Conservation (phyloP, 2,329 filamentous ascomycete species). For the Diaporthe velutina region DNA sequence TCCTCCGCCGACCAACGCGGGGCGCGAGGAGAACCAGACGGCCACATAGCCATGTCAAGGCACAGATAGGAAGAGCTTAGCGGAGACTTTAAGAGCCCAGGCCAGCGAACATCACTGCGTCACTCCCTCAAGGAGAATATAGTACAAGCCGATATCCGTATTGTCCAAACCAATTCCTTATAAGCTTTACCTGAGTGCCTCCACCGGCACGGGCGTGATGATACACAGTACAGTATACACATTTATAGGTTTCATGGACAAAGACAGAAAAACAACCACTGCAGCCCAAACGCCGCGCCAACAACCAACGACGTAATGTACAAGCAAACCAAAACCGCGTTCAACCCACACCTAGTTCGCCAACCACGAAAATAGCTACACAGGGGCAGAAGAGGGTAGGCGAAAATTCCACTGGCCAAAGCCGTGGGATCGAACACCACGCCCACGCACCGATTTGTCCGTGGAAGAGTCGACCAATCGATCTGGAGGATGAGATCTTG, state of each 20-base stretch:
- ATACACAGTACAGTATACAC: conserved; percentile 4
- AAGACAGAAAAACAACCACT: neutral
- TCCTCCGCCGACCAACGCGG: too few species aligned
- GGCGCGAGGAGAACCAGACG: neutral
- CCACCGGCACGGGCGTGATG: neutral
- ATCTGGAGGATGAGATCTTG: neutral
- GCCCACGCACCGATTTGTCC: neutral
- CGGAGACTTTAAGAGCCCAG: neutral
- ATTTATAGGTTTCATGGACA: neutral
- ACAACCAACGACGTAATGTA: neutral
- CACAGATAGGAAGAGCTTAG: neutral
- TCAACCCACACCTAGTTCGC: neutral
- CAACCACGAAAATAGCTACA: too few species aligned
- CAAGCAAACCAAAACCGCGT: neutral
- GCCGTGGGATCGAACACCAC: neutral
- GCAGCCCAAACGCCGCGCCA: conserved; percentile 14
- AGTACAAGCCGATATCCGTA: neutral
- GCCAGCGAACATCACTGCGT: neutral
- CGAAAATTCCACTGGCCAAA: neutral
- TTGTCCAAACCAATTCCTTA: neutral
- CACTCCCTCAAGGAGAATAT: neutral
- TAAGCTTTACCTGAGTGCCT: neutral
- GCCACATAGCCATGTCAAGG: too few species aligned
- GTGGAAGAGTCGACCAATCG: neutral
- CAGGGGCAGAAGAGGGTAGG: too few species aligned